Evolutionary conservation across 2,329 filamentous ascomycete genomes (phyloP).

Genomic region (Fusarium odoratissimum): DNA sequence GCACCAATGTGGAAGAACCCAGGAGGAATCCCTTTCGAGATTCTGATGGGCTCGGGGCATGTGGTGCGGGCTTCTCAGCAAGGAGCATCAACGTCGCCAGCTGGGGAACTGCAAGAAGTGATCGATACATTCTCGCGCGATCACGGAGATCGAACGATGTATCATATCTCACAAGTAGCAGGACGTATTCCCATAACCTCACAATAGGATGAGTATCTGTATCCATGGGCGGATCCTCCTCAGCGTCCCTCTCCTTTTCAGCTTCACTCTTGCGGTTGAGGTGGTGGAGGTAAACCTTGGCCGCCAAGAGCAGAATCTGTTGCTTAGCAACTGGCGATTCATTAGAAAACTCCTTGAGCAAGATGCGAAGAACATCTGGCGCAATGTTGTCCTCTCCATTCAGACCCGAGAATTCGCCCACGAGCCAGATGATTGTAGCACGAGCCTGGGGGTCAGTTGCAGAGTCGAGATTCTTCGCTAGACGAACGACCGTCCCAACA

Average conservation of each 20-base stretch:
- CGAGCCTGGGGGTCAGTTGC: conserved; percentile 88
- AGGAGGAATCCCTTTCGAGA: conserved; percentile 80
- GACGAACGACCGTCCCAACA: conserved; percentile 83
- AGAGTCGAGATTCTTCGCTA: conserved; percentile 92
- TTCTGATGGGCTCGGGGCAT: conserved; percentile 89
- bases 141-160: conserved; percentile 95
- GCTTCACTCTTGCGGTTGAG: conserved; percentile 71
- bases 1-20: conserved; percentile 85
- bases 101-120: conserved; percentile 84
- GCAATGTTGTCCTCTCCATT: conserved; percentile 90
- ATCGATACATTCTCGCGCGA: conserved; percentile 86
- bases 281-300: conserved; percentile 96
- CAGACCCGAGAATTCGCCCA: conserved; percentile 89
- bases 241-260: conserved; percentile 51
- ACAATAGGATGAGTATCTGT: conserved; percentile 72
- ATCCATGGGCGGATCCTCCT: conserved; percentile 48
- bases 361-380: conserved; percentile 87
- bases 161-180: conserved; percentile 90
- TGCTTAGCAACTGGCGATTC: conserved; percentile 89
- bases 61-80: conserved; percentile 93
- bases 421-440: conserved; percentile 96
- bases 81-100: conserved; percentile 90
- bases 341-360: conserved; percentile 84
- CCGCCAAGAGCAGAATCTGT: conserved; percentile 90
- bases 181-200: conserved; percentile 84